Base-by-base conservation (phyloP, 179 eudicot species). In the Vitellaria paradoxa region DNA sequence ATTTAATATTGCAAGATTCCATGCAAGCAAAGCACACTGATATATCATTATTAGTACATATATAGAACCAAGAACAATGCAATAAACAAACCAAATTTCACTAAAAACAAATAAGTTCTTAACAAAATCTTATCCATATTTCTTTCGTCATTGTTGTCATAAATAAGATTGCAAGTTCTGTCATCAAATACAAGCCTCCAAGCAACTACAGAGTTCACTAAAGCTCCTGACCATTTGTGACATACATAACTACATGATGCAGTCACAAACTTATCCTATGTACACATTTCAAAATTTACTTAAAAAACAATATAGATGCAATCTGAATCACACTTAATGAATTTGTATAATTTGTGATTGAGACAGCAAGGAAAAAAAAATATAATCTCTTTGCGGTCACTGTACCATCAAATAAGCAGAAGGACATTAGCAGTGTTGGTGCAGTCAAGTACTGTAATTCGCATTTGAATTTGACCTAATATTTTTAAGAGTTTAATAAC, bases 131-230 rank as follows among this genome's bases (percentile, higher is more conserved):
- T 20, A 24, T 21, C 52, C 53, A 47, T 12, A 46, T 69, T 69
- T 69, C 30, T 46, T 69, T 20, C 26, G 18, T 21, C 65, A 67
- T 17, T 45, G 42, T 67, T 7, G 24, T 42, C 53, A 50, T 20
- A 11, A 69, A 47, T 45, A 17, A 7, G 6, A 67, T 69, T 18
- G 0, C 56, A 20, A 11, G 24, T 26, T 64, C 67, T 9, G 42
- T 64, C 67, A 64, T 65, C 9, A 15, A 7, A 15, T 45, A 45
- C 52, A 68, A 67, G 72, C 55, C 72, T n/a, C 56, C 56, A 68
- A 68, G n/a, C 12, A 9, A 45, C 50, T 9, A 20, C 20, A 46
- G 14, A 42, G 37, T 9, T 69, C 57, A 20, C 17, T 20, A 13
- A n/a, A 49, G 21, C 26, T 69, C 57, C 21, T 47, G 53, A 47